phyloP scores from a whole-genome alignment of 495 filamentous ascomycete genomes.

The Annulohypoxylon stygium region DNA sequence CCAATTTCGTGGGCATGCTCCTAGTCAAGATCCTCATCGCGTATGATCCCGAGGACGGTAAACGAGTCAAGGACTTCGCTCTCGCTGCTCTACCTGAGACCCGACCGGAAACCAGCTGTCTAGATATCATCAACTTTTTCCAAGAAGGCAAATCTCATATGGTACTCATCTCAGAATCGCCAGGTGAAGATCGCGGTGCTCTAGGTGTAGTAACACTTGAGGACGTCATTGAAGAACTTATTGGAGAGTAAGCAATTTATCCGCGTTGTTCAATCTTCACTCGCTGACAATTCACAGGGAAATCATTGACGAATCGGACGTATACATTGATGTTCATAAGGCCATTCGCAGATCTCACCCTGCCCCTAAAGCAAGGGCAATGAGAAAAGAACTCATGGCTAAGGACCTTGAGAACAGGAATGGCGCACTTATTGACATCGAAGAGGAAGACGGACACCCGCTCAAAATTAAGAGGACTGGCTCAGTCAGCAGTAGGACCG shows the following conservation, averaged over 20 bases:
- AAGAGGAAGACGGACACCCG: slow-evolving; percentile 33
- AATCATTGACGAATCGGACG: slow-evolving; percentile 88
- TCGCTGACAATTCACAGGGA: slow-evolving; percentile 63
- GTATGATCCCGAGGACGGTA: slow-evolving; percentile 94
- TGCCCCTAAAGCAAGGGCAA: slow-evolving; percentile 64
- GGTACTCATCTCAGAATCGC: slow-evolving; percentile 93
- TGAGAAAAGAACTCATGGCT: slow-evolving; percentile 69
- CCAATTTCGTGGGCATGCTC: slow-evolving; percentile 96
- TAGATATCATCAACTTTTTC: slow-evolving; percentile 99
- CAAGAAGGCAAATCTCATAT: slow-evolving; percentile 99
- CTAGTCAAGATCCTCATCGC: slow-evolving; percentile 98
- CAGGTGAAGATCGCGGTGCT: slow-evolving; percentile 88
- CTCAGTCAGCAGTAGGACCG: slow-evolving; percentile 47
- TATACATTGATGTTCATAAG: slow-evolving; percentile 97
- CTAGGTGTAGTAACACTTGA: slow-evolving; percentile 95
- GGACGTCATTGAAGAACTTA: slow-evolving; percentile 98
- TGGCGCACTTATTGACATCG: slow-evolving; percentile 45
- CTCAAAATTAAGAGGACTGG: slow-evolving; percentile 18
- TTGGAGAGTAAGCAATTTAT: slow-evolving; percentile 84
- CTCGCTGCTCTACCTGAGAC: slow-evolving; percentile 96
- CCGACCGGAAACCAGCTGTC: slow-evolving; percentile 90
- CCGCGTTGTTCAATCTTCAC: slow-evolving; percentile 1
- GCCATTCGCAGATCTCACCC: slow-evolving; percentile 80
- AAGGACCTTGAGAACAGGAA: slow-evolving; percentile 54
- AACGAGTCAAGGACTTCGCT: slow-evolving; percentile 86